Base-by-base conservation (phyloP, 2,329 filamentous ascomycete species). In the Cordyceps farinosa region DNA sequence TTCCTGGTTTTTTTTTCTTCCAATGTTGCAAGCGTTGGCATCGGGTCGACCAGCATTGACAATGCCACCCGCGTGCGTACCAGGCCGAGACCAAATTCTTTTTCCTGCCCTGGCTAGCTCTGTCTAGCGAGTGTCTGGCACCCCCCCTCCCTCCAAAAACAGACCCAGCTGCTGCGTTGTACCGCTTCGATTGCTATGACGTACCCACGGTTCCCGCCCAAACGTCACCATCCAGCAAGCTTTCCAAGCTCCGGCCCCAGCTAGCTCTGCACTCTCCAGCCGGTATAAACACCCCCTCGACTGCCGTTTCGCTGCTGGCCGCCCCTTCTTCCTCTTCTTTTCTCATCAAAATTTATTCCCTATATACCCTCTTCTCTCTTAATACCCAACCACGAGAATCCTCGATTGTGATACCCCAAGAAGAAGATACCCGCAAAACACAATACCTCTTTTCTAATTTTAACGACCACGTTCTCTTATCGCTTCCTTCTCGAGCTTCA, bases 281-380 rank as follows among this genome's bases (percentile, higher is more conserved):
- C 54, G 32, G 52, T 65, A 65, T 65, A 65, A 65, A 65, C 63
- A 56, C 58, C 63, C 59, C 52, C 11, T 60, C 55, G 40, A 47
- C 60, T 50, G 54, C 62, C 63, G 27, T 40, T 51, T 58, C 63
- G 5, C 38, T 52, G 6, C 30, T 9, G 5, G 15, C 34, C 11
- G 34, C 59, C 51, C 11, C 22, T 34, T 45, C 34, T 50, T 44
- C 34, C 38, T 52, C 17, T 45, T 30, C 36, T 32, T 36, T 36
- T 29, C 36, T 56, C 52, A 36, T 56, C 62, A 60, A 32, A 34
- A 47, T 17, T 45, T 56, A 22, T 22, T 34, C 29, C 48, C 51
- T 52, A 10, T 55, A 62, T 56, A 64, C 63, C 57, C 63, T 64
- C 63, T 44, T 40, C 48, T 27, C 34, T 59, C 38, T n/a, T 62